Base-by-base conservation (phyloP, 2,329 filamentous ascomycete genomes). In the Trichoderma oligosporum region DNA sequence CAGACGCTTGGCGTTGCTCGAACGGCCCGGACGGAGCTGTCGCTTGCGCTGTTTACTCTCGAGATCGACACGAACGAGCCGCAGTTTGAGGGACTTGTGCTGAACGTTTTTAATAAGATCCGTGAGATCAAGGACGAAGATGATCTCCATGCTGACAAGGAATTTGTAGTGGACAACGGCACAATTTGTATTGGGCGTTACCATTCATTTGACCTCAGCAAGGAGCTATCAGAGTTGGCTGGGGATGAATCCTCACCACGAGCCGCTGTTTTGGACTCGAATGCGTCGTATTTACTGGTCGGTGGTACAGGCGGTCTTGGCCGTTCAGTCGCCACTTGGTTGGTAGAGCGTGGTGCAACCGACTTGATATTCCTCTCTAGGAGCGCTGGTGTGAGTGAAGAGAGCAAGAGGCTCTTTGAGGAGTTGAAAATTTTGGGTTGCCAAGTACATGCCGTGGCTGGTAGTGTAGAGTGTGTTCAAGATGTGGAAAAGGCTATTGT, bases 261-360 rank as follows among this genome's bases (percentile, higher is more conserved):
- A n/a, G n/a, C n/a, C n/a, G n/a, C n/a, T n/a, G n/a, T n/a, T n/a
- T n/a, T n/a, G n/a, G n/a, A n/a, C n/a, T n/a, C n/a, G n/a, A n/a
- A n/a, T n/a, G n/a, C n/a, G n/a, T n/a, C n/a, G n/a, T 71, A 72
- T 53, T 61, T 73, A 7, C 60, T 72, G 11, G 61, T 68, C 14
- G 69, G 70, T 4, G 68, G 70, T 7, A 53, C 71, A 1, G 69
- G 70, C 8, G 70, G 69, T 1, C 57, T 73, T 1, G 69, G 70
- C 0, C 57, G 66, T 22, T 60, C 64, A 2, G 54, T 69, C 8
- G 60, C 66, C 5, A 64, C 58, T 4, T 71, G 67, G 68, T 63
- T 71, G 61, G 61, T 66, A 2, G 62, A 67, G 44, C 60, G 64
- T 12, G 68, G 68, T 6, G 69, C 68, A 5, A 60, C 62, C 8